Conservation (phyloP, 306 rosid genomes). For the Oxytropis ochrocephala region DNA sequence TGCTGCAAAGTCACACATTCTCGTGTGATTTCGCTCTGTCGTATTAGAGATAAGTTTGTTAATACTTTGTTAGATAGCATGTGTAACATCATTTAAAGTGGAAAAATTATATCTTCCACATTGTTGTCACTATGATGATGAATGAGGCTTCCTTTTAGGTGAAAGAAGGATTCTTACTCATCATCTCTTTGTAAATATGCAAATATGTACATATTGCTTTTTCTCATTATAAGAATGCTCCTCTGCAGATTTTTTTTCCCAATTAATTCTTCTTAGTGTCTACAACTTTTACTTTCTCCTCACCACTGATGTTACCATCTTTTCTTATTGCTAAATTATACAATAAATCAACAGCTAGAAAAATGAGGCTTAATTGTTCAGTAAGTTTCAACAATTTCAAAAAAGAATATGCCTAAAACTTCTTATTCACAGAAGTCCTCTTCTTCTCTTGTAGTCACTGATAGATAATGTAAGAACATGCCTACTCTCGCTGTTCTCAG, state of each 20-base stretch:
- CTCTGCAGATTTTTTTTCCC: not conserved
- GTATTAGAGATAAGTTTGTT: slow-evolving; percentile 25
- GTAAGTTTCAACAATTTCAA: not conserved
- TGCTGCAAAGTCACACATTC: slow-evolving; percentile 82
- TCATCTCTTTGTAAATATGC: slow-evolving; percentile 4
- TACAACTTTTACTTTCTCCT: not conserved
- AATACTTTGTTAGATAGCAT: too few species aligned
- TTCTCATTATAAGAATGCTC: not conserved
- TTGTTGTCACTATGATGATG: slow-evolving; percentile 9
- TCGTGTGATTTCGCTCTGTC: slow-evolving; percentile 35
- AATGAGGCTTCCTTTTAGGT: not conserved
- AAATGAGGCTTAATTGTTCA: not conserved
- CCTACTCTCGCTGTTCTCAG: slow-evolving; percentile 39
- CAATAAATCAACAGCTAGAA: not conserved
- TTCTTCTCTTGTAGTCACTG: slow-evolving; percentile 60
- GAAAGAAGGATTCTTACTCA: not conserved
- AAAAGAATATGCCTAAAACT: not conserved
- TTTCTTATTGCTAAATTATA: not conserved
- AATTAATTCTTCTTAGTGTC: not conserved
- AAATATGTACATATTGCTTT: not conserved
- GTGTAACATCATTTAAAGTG: not conserved
- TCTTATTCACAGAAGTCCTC: slow-evolving; percentile 55
- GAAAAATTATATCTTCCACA: not conserved
- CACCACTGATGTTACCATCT: not conserved
- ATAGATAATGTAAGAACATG: slow-evolving; percentile 43